These are phyloP conservation scores for Aspergillus incahuasiensis DNA, from an alignment of 495 filamentous ascomycete genomes.

Conservation along the genomic window DNA sequence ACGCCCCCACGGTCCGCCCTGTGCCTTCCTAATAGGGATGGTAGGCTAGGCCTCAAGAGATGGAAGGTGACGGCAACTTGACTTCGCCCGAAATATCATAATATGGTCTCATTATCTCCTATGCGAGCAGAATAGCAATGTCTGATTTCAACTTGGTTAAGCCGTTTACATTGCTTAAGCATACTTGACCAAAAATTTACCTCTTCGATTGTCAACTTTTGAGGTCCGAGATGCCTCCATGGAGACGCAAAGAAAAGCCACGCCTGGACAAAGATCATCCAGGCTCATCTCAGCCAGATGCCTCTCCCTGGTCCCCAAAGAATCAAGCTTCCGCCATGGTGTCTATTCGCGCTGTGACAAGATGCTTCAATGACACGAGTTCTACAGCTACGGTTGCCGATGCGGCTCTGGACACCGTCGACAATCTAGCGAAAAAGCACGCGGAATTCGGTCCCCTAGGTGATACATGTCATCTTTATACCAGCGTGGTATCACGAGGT, in stretches of 20 bases:
- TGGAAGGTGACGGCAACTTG: too few relatives aligned
- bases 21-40: too few relatives aligned
- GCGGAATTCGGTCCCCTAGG: slow-evolving; percentile 81
- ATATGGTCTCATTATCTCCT: too few relatives aligned
- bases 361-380: slow-evolving; percentile 10
- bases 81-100: neutral
- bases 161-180: neutral
- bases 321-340: slow-evolving; percentile 13
- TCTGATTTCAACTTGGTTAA: too few relatives aligned
- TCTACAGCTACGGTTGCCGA: neutral
- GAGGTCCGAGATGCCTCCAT: slow-evolving; percentile 21
- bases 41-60: too few relatives aligned
- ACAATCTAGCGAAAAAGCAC: slow-evolving; percentile 58
- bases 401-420: slow-evolving; percentile 54
- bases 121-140: too few relatives aligned
- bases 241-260: slow-evolving; percentile 24
- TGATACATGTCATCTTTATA: slow-evolving; percentile 65
- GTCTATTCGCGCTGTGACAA: slow-evolving; percentile 21
- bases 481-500: slow-evolving; percentile 64
- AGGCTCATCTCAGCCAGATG: slow-evolving; percentile 1
- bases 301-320: neutral
- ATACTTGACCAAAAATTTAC: neutral
- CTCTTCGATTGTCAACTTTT: neutral
- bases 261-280: slow-evolving; percentile 12
- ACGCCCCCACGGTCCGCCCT: too few relatives aligned